Conservation (phyloP, 202 grass and related monocot species). For the Carex arenaria region DNA sequence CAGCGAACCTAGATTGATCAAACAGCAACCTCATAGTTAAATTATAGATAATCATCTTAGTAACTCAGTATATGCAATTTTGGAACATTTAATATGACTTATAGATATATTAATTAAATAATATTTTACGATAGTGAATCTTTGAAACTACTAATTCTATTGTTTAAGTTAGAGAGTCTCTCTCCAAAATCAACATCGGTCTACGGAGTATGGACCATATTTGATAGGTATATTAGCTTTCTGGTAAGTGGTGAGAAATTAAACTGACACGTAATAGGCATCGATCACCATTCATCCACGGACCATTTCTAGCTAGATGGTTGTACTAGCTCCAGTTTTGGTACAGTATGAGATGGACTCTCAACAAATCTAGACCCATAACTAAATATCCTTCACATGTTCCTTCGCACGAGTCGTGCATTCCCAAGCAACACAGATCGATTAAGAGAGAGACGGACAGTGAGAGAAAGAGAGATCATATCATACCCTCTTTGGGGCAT, state of each 20-base stretch:
- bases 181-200: constrained; percentile 19
- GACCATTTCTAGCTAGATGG: constrained; percentile 10
- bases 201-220: constrained; percentile 8
- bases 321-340: neutral
- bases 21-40: neutral
- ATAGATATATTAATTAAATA: neutral
- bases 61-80: neutral
- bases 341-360: constrained; percentile 2
- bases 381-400: constrained; percentile 22
- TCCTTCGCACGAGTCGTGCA: neutral
- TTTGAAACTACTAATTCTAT: neutral
- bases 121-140: neutral
- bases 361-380: constrained; percentile 15
- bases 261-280: neutral
- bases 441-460: neutral
- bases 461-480: neutral
- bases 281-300: neutral
- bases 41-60: neutral
- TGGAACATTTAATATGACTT: neutral
- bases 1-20: constrained; percentile 51
- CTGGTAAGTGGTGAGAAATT: neutral
- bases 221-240: neutral
- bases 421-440: neutral
- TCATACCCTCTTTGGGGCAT: constrained; percentile 68
- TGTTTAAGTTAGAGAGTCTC: constrained; percentile 1